Evolutionary conservation across 768 basidiomycete genomes (phyloP), one percentile per base, ranked within the genome.

Genomic region (Suillus cothurnatus): DNA sequence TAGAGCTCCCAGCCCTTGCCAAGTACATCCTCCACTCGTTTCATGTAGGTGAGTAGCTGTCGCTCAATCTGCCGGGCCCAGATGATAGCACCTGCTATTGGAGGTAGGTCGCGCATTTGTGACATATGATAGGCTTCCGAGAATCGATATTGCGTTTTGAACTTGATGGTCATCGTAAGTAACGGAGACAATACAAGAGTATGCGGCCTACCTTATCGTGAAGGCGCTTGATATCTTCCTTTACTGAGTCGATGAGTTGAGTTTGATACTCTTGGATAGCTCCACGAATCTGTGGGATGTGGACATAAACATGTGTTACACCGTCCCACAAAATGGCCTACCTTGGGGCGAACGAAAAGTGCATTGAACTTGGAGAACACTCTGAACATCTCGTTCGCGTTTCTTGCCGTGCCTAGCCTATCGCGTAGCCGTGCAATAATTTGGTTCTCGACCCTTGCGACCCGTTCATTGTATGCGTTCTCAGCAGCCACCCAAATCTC

Each of bases 231-330:
- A 99, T 98, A 73, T 99, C 97, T 72, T 98, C 95, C 74, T 99
- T 99, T 55, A 99, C 97, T 6, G 95, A 97, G 70, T 99, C 97
- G 68, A 99, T 99, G 19, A 99, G 89, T 68, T 97, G 95, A 0
- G 95, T 98, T 77, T 99, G 97, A 71, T 99, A 99, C 76, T 99
- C 97, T 84, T 97, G 95, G 64, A 99, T 99, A 52, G 97, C 97
- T 69, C 97, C 97, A 65, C 95, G 91, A 77, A 97, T 97, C 93
- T 95, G 41, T 11, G 8, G 1, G 53, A 66, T 47, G 49, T 6
- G 43, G 4, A 32, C 32, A 31, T 31, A 21, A 17, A 28, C 19
- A 21, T 14, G 19, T n/a, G 26, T 21, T 31, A 21, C 26, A 41
- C 12, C 26, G 19, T 58, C 28, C 39, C 26, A n/a, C 19, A 19